Evolutionary conservation across 352 stramenopile genomes (phyloP), one percentile per base, ranked within the genome.

Genomic region (Phytophthora pistaciae): DNA sequence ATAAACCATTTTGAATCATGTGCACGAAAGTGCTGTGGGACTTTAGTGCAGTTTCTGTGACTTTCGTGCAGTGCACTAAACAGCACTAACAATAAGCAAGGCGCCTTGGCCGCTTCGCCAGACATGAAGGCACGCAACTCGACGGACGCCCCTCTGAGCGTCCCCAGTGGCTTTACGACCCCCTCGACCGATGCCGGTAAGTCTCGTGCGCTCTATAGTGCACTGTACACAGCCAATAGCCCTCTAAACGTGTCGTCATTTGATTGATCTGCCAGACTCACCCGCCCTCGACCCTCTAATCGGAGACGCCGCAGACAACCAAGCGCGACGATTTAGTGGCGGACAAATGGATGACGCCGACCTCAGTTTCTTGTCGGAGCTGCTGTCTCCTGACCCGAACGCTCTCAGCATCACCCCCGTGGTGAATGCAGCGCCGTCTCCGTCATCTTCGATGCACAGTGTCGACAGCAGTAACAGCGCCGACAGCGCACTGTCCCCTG

Each of bases 351-450:
- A 73, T 48, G 70, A 69, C 9, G 29, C 33, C 20, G 70, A 77
- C 57, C 58, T 77, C 42, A 78, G 52, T 54, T 85, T 91, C 46
- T 74, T 91, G 18, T 85, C 77, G 1, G 77, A 89, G 33, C 80
- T 89, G 3, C 63, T 91, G 36, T 66, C 79, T 11, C 77, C 83
- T 23, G 79, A 83, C 23, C 67, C 79, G 46, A 72, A 25, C 23
- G 23, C 73, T 16, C 72, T 79, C 36, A 75, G 25, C 40, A 18
- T 13, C 44, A 20, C 18, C 14, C 31, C 56, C 9, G 18, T 53
- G 11, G 10, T 6, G 36, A 55, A 36, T 25, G 40, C 29, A 33
- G 11, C n/a, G 11, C 38, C 46, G 14, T 68, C 65, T 3, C 31
- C 65, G 13, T 58, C 59, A 18, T 63, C 50, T n/a, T 68, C 60